Evolutionary conservation across 768 basidiomycete species (phyloP), one percentile per base, ranked within the genome.

Genomic region (Chalciporus sphaerocephalus): DNA sequence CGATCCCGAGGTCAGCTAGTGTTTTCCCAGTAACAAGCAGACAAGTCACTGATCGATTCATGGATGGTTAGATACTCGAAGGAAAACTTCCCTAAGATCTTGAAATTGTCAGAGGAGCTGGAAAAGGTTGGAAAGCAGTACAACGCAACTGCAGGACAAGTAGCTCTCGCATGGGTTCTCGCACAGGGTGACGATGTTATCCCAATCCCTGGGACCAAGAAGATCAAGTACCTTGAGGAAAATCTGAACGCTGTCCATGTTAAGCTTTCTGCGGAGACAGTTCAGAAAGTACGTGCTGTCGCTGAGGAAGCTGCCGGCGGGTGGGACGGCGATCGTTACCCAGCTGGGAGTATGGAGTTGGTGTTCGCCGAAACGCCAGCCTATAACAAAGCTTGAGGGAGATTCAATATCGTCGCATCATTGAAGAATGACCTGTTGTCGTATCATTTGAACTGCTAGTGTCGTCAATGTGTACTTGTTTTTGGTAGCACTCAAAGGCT

Each of bases 21-120:
- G n/a, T 50, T 58, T 57, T 0, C 57, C 34, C 47, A 53, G 52
- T 1, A 53, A 35, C 12, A 33, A 25, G 9, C 16, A 38, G 13
- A 9, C 13, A 33, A 20, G 17, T 6, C 36, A 6, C 38, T 44
- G n/a, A 47, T 6, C 3, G n/a, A n/a, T n/a, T n/a, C 16, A 16
- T 12, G 24, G 24, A 28, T 25, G 21, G 22, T 45, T 13, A 58
- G 61, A 39, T 71, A 45, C 53, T 67, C 65, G 22, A 55, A 53
- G 43, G 72, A 72, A 47, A 76, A 74, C 55, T 76, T 77, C 56
- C 69, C 70, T 0, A 72, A 67, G 43, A 69, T 75, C 42, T 58
- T 74, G 25, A 66, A 64, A 23, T 38, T 74, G 6, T 66, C 53
- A 7, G 67, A 72, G 6, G 57, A 59, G 24, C 45, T 74, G 5